A percentile compares a stretch with the other conserved stretches of the same genome.
phyloP scores from a whole-genome alignment of 2,329 filamentous ascomycete species.

The Penicillium concentricum region DNA sequence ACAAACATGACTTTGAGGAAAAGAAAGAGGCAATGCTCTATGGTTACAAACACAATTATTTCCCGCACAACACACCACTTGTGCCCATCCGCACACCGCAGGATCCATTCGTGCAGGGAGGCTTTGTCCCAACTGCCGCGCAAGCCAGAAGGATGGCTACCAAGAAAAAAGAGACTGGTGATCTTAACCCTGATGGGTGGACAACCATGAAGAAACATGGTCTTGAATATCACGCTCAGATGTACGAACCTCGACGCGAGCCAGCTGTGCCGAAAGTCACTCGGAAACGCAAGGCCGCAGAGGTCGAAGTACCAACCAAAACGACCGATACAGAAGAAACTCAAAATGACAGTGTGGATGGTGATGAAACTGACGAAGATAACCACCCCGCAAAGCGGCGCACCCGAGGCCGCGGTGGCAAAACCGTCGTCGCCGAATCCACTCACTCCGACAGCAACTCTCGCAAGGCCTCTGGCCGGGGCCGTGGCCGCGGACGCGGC shows the following conservation, averaged over 20 bases:
- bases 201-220: slow-evolving; percentile 37
- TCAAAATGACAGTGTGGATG: slow-evolving; percentile 25
- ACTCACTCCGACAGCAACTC: slow-evolving; percentile 23
- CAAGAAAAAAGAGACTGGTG: slow-evolving; percentile 33
- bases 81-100: slow-evolving; percentile 35
- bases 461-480: slow-evolving; percentile 19
- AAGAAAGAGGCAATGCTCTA: slow-evolving; percentile 62
- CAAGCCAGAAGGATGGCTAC: slow-evolving; percentile 42
- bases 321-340: slow-evolving; percentile 29
- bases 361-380: slow-evolving; percentile 31
- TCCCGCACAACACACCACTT: slow-evolving; percentile 44
- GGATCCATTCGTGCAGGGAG: slow-evolving; percentile 57
- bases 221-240: slow-evolving; percentile 37
- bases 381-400: slow-evolving; percentile 31
- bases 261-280: slow-evolving; percentile 30
- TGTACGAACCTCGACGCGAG: slow-evolving; percentile 34
- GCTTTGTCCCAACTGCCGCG: slow-evolving; percentile 45
- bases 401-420: slow-evolving; percentile 31
- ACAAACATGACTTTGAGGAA: slow-evolving; percentile 51
- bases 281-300: slow-evolving; percentile 40
- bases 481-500: slow-evolving; percentile 33
- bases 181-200: slow-evolving; percentile 46
- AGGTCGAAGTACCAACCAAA: slow-evolving; percentile 32
- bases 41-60: slow-evolving; percentile 57
- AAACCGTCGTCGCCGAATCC: slow-evolving; percentile 23